Percentiles rank a stretch among this genome's conserved stretches.
phyloP scores from a whole-genome alignment of 2,329 filamentous ascomycete genomes.

The Trichoderma guizhouense region DNA sequence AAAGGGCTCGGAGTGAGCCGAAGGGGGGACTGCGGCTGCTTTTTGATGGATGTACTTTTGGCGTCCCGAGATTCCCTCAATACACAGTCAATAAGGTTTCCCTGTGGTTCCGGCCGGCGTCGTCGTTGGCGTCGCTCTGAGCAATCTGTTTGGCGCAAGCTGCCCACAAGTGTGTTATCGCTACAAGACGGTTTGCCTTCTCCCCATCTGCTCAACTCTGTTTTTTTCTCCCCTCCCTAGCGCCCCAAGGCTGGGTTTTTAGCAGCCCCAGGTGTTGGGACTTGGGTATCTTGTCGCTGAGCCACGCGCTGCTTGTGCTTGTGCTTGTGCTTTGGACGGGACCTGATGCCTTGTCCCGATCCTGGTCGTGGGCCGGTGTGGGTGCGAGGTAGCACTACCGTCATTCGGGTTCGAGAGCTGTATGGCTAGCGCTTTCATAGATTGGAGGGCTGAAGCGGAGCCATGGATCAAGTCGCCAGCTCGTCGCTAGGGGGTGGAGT shows the following conservation, averaged over 20 bases:
- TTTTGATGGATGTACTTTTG: neutral
- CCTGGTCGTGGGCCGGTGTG: conserved; percentile 15
- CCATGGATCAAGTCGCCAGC: conserved; percentile 6
- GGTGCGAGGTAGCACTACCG: conserved; percentile 20
- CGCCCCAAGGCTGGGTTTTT: conserved; percentile 19
- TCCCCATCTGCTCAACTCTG: neutral
- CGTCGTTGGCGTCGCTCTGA: conserved; percentile 7
- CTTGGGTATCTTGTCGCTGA: conserved; percentile 9
- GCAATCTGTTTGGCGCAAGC: conserved; percentile 10
- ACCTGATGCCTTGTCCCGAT: conserved; percentile 16
- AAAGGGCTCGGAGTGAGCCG: neutral
- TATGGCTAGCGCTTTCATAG: conserved; percentile 29
- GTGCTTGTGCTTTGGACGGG: conserved; percentile 7
- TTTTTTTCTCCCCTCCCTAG: conserved; percentile 5
- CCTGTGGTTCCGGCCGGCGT: conserved; percentile 8
- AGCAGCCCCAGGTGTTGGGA: conserved; percentile 12
- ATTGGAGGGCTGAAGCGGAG: conserved; percentile 38
- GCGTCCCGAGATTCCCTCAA: neutral
- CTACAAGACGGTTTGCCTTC: neutral
- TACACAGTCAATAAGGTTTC: conserved; percentile 19
- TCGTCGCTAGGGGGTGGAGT: neutral
- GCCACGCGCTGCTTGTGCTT: conserved; percentile 7
- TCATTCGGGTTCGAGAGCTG: conserved; percentile 21
- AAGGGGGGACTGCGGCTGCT: neutral
- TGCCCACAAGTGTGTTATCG: neutral